Base-by-base conservation (phyloP, 2,329 filamentous ascomycete genomes). In the Botrytis sinoallii region DNA sequence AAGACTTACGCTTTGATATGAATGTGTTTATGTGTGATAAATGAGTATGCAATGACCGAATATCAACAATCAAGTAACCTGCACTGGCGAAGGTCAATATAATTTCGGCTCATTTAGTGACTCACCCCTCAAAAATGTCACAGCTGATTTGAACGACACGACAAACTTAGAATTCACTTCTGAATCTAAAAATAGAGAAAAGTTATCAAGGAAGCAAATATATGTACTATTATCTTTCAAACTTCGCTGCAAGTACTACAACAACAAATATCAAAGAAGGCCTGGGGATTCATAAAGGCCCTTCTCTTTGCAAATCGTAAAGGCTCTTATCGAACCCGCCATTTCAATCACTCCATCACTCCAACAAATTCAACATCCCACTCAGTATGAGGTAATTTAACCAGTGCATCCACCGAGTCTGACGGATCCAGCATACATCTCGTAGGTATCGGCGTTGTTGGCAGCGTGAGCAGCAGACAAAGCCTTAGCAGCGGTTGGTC, bases 351-450 rank as follows among this genome's bases (percentile, higher is more conserved):
- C 46, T 9, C 4, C 22, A 55, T 16, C 48, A 7, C 6, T 38
- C 16, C 22, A 2, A 42, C 3, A 68, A 25, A 42, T 10, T 5
- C 35, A 14, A 64, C 14, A n/a, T 63, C 16, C 42, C 20, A 40
- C n/a, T 3, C 40, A 63, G 25, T 12, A 1, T 14, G 14, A 29
- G 16, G 25, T 4, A 1, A 64, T 38, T 52, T 71, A 71, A 48
- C 57, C 55, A 71, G 69, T 75, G 61, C 76, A 78, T 20, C 77
- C 77, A 69, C 76, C 76, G 38, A 78, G 73, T 71, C 76, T 76
- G 8, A 78, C 77, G 73, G 75, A 76, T 52, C 72, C 75, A 46
- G 76, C 76, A 72, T 78, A 78, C 77, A 78, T 78, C 76, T 78
- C 76, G 73, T 78, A 79, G 2, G 77, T 79, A 73, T 79, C 77